These are phyloP conservation scores for Ambrosiella cleistominuta DNA, from an alignment of 2,329 filamentous ascomycete genomes.

Conservation along the genomic window DNA sequence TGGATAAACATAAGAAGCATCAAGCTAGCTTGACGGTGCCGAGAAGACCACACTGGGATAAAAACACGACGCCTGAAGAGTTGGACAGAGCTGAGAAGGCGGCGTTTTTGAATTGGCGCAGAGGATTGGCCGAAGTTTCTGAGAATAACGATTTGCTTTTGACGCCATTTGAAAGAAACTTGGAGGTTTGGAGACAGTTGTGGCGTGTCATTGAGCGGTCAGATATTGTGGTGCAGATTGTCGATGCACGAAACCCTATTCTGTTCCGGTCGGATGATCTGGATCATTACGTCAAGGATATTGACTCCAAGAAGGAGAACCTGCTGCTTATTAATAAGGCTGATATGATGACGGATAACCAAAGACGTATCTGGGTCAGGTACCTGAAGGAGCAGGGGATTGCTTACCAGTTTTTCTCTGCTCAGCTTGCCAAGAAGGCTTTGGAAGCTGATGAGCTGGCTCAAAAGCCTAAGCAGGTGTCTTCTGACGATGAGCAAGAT, in stretches of 20 bases:
- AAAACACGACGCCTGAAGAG: conserved; percentile 64
- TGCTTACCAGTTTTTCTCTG: conserved; percentile 92
- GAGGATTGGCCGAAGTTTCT: conserved; percentile 79
- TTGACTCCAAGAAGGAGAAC: conserved; percentile 77
- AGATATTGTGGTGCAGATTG: conserved; percentile 92
- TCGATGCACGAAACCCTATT: conserved; percentile 86
- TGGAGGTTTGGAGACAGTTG: conserved; percentile 94
- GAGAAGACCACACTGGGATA: conserved; percentile 74
- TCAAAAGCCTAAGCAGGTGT: conserved; percentile 27
- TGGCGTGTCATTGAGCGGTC: conserved; percentile 97
- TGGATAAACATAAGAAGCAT: conserved; percentile 72
- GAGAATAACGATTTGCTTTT: conserved; percentile 88
- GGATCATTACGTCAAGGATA: conserved; percentile 84
- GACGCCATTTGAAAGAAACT: conserved; percentile 93
- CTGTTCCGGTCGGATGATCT: conserved; percentile 89
- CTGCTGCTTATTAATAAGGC: conserved; percentile 93
- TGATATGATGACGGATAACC: conserved; percentile 88
- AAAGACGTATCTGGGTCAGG: conserved; percentile 69
- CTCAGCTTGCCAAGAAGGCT: conserved; percentile 72
- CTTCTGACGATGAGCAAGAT: conserved; percentile 25
- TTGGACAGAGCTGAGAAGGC: conserved; percentile 66
- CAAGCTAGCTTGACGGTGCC: conserved; percentile 69
- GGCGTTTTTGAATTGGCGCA: conserved; percentile 69
- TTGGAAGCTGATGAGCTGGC: conserved; percentile 44
- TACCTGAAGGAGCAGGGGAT: conserved; percentile 70